Percentiles rank a stretch among this genome's conserved stretches.
Evolutionary conservation across 768 basidiomycete genomes (phyloP).

Genomic region (Pulveroboletus ravenelii): DNA sequence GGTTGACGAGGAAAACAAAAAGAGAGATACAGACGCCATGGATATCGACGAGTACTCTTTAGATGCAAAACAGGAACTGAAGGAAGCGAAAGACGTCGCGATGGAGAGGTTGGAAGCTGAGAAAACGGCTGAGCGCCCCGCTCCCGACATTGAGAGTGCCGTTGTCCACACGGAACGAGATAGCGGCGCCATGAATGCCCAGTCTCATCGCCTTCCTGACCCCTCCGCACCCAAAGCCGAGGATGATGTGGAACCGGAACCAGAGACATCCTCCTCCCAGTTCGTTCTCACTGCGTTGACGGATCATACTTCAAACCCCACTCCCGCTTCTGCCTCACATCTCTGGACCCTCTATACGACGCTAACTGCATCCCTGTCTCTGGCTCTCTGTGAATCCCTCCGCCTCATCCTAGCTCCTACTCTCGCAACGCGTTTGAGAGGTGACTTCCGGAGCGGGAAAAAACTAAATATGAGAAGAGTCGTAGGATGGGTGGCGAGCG

Average conservation of each 20-base stretch:
- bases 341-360: conserved; percentile 93
- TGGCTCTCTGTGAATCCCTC: conserved; percentile 90
- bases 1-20: conserved; percentile 53
- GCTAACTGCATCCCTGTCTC: conserved; percentile 86
- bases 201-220: conserved; percentile 20
- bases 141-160: conserved; percentile 42
- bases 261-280: conserved; percentile 16
- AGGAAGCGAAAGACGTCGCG: conserved; percentile 21
- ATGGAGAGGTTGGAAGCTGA: conserved; percentile 27
- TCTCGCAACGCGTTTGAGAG: conserved; percentile 86
- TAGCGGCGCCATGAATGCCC: not conserved
- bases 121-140: conserved; percentile 23
- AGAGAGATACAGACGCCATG: conserved; percentile 40
- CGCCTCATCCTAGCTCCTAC: conserved; percentile 96
- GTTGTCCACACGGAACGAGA: conserved; percentile 34
- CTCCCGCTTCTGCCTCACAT: conserved; percentile 43
- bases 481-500: conserved; percentile 95
- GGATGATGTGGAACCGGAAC: conserved; percentile 18
- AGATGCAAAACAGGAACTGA: conserved; percentile 20
- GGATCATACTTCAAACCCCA: conserved; percentile 20
- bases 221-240: conserved; percentile 29
- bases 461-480: conserved; percentile 98
- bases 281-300: conserved; percentile 19
- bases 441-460: conserved; percentile 97
- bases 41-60: conserved; percentile 38